Percentiles rank a stretch among this genome's conserved stretches.
These are phyloP conservation scores for Termitomyces sp. DNA, from an alignment of 768 basidiomycete genomes.

Conservation along the genomic window DNA sequence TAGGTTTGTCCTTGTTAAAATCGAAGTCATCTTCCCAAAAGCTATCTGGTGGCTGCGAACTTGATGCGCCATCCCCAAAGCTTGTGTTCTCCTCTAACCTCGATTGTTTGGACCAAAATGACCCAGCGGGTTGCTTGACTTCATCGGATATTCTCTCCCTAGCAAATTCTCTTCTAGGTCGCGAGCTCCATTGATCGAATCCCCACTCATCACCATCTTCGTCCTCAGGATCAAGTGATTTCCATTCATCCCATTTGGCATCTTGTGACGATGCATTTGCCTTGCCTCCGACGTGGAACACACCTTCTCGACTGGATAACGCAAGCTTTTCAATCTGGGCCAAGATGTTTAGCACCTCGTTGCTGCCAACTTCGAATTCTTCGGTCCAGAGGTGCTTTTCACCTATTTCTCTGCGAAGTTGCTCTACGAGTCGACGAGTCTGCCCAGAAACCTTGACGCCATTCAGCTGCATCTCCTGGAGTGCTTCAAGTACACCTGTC, in stretches of 20 bases:
- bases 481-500: slow-evolving; percentile 59
- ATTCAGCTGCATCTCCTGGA: slow-evolving; percentile 81
- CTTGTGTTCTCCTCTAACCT: background rate
- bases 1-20: background rate
- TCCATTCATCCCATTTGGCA: slow-evolving; percentile 44
- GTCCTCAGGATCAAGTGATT: slow-evolving; percentile 23
- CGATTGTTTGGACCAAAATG: background rate
- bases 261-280: slow-evolving; percentile 1
- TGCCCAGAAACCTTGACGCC: slow-evolving; percentile 59
- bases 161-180: background rate
- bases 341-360: slow-evolving; percentile 47
- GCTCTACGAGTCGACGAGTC: slow-evolving; percentile 59
- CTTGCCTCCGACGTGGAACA: background rate
- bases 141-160: background rate
- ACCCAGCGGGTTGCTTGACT: background rate
- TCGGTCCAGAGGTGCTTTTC: slow-evolving; percentile 47
- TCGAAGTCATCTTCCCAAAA: background rate
- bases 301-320: slow-evolving; percentile 1
- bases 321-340: slow-evolving; percentile 42
- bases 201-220: slow-evolving; percentile 21
- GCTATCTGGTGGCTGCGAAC: background rate
- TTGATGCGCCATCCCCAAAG: background rate
- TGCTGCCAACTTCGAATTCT: slow-evolving; percentile 37
- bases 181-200: slow-evolving; percentile 1
- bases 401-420: slow-evolving; percentile 57